Conservation (phyloP, 2,329 filamentous ascomycete species). For the Teratosphaeria nubilosa region DNA sequence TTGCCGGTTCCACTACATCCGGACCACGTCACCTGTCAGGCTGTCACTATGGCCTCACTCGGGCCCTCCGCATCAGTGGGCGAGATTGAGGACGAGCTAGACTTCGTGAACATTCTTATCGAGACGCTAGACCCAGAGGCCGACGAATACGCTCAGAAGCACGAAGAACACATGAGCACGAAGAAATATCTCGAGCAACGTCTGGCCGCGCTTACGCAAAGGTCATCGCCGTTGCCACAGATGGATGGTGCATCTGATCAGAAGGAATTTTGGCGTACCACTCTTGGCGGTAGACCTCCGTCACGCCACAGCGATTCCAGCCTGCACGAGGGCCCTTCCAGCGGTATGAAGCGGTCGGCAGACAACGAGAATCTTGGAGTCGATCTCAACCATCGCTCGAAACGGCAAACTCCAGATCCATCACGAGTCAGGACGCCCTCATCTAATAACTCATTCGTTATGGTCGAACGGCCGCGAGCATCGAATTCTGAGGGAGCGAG, state of each 20-base stretch:
- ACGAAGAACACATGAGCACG: constrained; percentile 12
- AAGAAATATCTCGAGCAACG: constrained; percentile 14
- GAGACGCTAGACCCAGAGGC: constrained; percentile 21
- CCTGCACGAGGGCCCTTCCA: constrained; percentile 6
- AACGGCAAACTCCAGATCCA: constrained; percentile 21
- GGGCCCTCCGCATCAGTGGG: background rate
- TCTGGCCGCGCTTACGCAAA: constrained; percentile 5
- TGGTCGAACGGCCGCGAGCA: constrained; percentile 6
- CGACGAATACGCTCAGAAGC: constrained; percentile 18
- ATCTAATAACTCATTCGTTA: constrained; percentile 15
- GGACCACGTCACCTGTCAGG: background rate
- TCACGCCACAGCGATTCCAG: constrained; percentile 3
- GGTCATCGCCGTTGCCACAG: constrained; percentile 1
- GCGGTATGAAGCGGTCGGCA: background rate
- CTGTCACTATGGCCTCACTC: background rate
- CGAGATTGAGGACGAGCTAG: constrained; percentile 26
- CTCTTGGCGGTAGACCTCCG: constrained; percentile 9
- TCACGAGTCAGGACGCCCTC: constrained; percentile 16
- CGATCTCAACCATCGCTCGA: constrained; percentile 12
- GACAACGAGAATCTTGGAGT: constrained; percentile 5
- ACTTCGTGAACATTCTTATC: constrained; percentile 22
- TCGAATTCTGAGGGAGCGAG: background rate
- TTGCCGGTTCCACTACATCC: background rate
- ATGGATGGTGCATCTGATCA: constrained; percentile 9
- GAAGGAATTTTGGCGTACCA: constrained; percentile 9